Percentiles rank a stretch among this genome's conserved stretches.
These are phyloP conservation scores for Diaporthe citrichinensis DNA, from an alignment of 2,329 filamentous ascomycete genomes.

Conservation along the genomic window DNA sequence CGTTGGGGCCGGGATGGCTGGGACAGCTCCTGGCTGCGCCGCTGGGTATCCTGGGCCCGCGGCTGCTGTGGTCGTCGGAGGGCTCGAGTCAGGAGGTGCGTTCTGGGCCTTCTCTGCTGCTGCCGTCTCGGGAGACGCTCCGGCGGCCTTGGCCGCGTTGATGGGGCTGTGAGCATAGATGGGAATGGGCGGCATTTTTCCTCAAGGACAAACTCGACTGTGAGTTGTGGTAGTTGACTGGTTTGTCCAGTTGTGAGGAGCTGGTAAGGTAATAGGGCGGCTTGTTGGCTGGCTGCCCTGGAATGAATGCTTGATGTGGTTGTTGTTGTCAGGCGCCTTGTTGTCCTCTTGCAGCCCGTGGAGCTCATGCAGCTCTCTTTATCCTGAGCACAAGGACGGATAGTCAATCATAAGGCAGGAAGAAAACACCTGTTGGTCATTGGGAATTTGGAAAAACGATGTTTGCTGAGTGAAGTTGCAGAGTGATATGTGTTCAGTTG, in stretches of 20 bases:
- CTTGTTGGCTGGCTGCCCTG: neutral
- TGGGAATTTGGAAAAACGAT: neutral
- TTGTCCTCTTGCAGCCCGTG: neutral
- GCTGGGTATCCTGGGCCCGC: constrained; percentile 51
- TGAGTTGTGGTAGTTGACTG: neutral
- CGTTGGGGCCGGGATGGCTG: constrained; percentile 61
- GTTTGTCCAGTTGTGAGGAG: neutral
- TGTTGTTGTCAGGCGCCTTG: neutral
- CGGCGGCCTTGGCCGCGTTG: constrained; percentile 67
- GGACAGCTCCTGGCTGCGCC: constrained; percentile 63
- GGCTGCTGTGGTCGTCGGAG: constrained; percentile 49
- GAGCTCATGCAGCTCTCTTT: neutral
- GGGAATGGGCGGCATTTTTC: constrained; percentile 72
- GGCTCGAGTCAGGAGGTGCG: constrained; percentile 43
- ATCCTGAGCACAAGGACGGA: neutral
- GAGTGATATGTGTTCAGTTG: constrained; percentile 23
- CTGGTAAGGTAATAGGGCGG: neutral
- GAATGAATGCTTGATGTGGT: neutral
- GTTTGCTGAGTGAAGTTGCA: constrained; percentile 13
- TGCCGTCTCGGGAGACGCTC: constrained; percentile 61
- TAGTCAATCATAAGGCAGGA: neutral
- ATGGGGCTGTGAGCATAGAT: constrained; percentile 73
- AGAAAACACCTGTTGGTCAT: neutral
- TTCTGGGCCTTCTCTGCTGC: constrained; percentile 45
- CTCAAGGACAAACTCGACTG: neutral